Base-by-base conservation (phyloP, 2,329 filamentous ascomycete species). In the Alternaria panax region DNA sequence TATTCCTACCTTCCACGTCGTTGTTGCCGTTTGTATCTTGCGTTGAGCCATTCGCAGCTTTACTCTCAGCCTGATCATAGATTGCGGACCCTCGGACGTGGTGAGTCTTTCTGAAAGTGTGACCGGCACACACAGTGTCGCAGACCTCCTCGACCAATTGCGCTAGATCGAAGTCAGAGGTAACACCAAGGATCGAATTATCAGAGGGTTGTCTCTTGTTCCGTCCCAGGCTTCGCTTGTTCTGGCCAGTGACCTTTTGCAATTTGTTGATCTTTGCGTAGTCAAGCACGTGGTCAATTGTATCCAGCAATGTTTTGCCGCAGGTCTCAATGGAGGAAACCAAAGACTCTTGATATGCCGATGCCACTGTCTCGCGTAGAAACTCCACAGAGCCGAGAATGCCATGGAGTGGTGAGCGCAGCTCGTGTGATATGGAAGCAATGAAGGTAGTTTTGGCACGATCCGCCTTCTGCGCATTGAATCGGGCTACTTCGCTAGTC, bases 381-480 rank as follows among this genome's bases (percentile, higher is more conserved):
- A 76, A 75, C 43, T 75, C 72, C 2, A 77, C 67, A 4, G 75
- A 74, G 0, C 85, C 82, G 0, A 89, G 75, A n/a, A 89, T 83
- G 3, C 87, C 87, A 60, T 89, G 86, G 0, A 89, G 76, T 0
- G 87, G 87, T 1, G 84, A 87, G 1, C 87, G 81, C 9, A 89
- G 75, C 58, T 81, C 79, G 54, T 81, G 79, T 2, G 74, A 78
- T 32, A 81, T 79, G 5, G 77, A 79, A 24, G 77, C 75, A 32
- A 82, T 75, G 51, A 81, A 80, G 6, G 78, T 77, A 2, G 75
- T 76, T 56, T 81, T 80, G 3, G 74, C 72, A 40, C 73, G 71
- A 22, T 76, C 72, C 4, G 72, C 67, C 43, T 69, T 73, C 42
- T 71, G 70, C 2, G 70, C 74, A 36, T 72, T 72, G 11, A 74